Conservation (phyloP, 1,139 yeast genomes). For the Geotrichum cucujoidarum region DNA sequence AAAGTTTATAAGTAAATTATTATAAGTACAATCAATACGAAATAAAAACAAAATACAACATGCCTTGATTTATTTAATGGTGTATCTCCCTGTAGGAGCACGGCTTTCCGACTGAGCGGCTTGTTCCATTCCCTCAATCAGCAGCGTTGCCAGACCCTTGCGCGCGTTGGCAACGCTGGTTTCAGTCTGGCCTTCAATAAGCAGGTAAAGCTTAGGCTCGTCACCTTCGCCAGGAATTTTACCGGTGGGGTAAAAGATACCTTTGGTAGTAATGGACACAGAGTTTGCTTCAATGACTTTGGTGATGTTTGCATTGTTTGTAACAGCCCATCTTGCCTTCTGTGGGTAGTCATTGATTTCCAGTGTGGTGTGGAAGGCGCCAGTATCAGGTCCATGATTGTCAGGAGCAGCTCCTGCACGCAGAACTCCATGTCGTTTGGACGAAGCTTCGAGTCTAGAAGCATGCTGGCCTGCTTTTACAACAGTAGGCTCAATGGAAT, state of each 20-base stretch:
- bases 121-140: constrained; percentile 54
- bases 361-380: constrained; percentile 64
- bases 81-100: constrained; percentile 30
- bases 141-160: constrained; percentile 52
- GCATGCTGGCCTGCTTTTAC: constrained; percentile 19
- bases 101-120: constrained; percentile 41
- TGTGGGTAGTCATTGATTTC: constrained; percentile 85
- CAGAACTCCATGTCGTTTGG: constrained; percentile 17
- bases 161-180: constrained; percentile 63
- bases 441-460: constrained; percentile 9
- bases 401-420: constrained; percentile 55
- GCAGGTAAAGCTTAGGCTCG: constrained; percentile 70
- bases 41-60: background rate
- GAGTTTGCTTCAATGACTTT: constrained; percentile 67
- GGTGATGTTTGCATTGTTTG: constrained; percentile 60
- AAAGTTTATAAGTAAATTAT: background rate
- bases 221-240: constrained; percentile 45
- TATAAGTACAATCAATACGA: background rate
- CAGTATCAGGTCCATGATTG: constrained; percentile 56
- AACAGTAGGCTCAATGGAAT: constrained; percentile 12
- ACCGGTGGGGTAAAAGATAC: constrained; percentile 64
- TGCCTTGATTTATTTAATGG: constrained; percentile 21
- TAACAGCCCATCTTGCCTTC: constrained; percentile 75
- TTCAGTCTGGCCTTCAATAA: constrained; percentile 73
- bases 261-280: constrained; percentile 79